Evolutionary conservation across 2,329 filamentous ascomycete species (phyloP).

Genomic region (Fusarium nurragi): DNA sequence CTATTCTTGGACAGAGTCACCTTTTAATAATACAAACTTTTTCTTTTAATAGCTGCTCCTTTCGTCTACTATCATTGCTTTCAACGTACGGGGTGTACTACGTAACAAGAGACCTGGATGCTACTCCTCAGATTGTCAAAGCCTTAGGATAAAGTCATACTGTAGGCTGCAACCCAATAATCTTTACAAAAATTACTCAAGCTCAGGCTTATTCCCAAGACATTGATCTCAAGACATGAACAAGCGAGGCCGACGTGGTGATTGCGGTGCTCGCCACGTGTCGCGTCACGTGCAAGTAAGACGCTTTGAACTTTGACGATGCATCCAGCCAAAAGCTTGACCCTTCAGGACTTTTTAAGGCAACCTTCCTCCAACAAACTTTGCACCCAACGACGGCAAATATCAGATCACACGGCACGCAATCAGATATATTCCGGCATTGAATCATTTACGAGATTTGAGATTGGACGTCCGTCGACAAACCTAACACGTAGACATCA

Average conservation of each 20-base stretch:
- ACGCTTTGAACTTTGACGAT: not conserved
- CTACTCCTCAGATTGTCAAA: not conserved
- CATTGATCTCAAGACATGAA: not conserved
- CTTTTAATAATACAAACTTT: constrained; percentile 34
- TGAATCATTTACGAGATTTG: constrained; percentile 9
- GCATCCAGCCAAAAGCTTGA: constrained; percentile 38
- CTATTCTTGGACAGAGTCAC: constrained; percentile 32
- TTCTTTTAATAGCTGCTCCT: not conserved
- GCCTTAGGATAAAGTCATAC: not conserved
- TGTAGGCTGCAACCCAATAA: not conserved
- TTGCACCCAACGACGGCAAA: constrained; percentile 12
- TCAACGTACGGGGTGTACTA: no score
- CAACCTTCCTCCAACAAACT: constrained; percentile 26
- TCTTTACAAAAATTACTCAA: not conserved
- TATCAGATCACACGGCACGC: constrained; percentile 13
- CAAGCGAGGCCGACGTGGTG: constrained; percentile 10
- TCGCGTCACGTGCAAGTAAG: constrained; percentile 32
- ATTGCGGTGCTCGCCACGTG: constrained; percentile 29
- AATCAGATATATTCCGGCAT: constrained; percentile 1
- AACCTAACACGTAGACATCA: constrained; percentile 46
- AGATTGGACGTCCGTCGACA: constrained; percentile 9
- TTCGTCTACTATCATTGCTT: not conserved
- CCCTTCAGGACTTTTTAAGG: constrained; percentile 34
- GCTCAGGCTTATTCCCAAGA: not conserved
- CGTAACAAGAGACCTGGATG: not conserved